Evolutionary conservation across 768 basidiomycete species (phyloP), one percentile per base, ranked within the genome.

Genomic region (Omphalotus guepiniiformis): DNA sequence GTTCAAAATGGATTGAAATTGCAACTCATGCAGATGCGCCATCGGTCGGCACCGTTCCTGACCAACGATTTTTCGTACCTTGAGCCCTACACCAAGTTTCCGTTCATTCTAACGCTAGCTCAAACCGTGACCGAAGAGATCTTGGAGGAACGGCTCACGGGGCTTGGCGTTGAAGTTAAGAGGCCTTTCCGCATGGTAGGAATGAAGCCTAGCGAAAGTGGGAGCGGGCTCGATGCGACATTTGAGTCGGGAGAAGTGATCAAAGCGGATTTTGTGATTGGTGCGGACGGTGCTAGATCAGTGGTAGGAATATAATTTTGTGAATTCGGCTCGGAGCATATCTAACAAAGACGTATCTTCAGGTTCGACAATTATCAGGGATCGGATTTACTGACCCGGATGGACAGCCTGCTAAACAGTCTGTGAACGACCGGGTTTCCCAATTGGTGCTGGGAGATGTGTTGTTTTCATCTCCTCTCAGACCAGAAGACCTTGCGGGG

Each of bases 281-380:
- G 72, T 11, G 73, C 74, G 4, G 75, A 77, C 55, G 74, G 75
- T 75, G 51, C 69, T 7, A 65, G 54, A 44, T 73, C 71, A 7
- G 45, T 49, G 18, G 73, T 71, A 50, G 39, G 69, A 13, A 16
- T 38, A 7, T 38, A n/a, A 8, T n/a, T 2, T 22, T 1, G 50
- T 66, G 8, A 64, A 52, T 40, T 72, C 70, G 9, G 48, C 48
- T n/a, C 70, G 69, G 49, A 40, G 66, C 4, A 16, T 9, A 13
- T 23, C 11, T 32, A 7, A 22, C 4, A 5, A 21, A 47, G 39
- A 50, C 13, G 43, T 6, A 5, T 26, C 13, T 12, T 16, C 42
- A 76, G 74, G 51, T 75, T 22, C 73, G 73, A 37, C 51, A 54
- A 3, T 36, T 57, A 21, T 55, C 61, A 1, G 68, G 67, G 1